phyloP scores from a whole-genome alignment of 2,329 filamentous ascomycete genomes.

The Colletotrichum coccodes region DNA sequence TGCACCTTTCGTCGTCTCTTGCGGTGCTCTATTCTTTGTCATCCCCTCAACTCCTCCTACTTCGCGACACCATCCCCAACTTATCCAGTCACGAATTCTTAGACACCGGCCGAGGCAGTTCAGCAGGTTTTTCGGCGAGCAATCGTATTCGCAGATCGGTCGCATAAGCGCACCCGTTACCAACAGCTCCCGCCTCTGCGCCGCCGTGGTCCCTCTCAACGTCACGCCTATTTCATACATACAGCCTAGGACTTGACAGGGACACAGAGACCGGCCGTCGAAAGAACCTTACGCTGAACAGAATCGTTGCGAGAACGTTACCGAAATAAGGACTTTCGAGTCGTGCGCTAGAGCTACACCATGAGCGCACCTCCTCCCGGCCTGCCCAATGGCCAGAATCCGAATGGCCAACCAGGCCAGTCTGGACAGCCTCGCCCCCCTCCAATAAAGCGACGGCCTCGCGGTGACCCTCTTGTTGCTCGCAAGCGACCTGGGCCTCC shows the following conservation, averaged over 20 bases:
- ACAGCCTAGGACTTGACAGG: background rate
- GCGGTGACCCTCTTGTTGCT: slow-evolving; percentile 72
- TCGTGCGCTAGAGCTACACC: slow-evolving; percentile 25
- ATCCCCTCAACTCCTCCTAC: background rate
- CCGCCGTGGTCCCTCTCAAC: background rate
- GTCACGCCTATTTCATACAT: background rate
- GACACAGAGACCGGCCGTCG: background rate
- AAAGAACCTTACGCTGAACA: background rate
- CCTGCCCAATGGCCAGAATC: slow-evolving; percentile 39
- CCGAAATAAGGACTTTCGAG: background rate
- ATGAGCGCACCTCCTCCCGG: slow-evolving; percentile 57
- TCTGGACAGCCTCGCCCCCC: slow-evolving; percentile 45
- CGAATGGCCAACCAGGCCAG: slow-evolving; percentile 43
- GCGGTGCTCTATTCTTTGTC: slow-evolving; percentile 6
- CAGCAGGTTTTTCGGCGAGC: background rate
- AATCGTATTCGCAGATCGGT: background rate
- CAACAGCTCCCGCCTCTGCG: background rate
- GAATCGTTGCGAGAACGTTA: background rate
- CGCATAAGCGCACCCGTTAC: background rate
- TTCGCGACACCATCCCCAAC: background rate
- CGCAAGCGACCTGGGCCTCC: slow-evolving; percentile 60
- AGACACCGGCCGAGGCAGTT: background rate
- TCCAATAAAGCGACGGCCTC: slow-evolving; percentile 55
- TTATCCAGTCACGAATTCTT: background rate
- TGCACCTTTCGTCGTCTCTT: background rate